Base-by-base conservation (phyloP, 768 basidiomycete genomes). In the Rhizopogon vulgaris region DNA sequence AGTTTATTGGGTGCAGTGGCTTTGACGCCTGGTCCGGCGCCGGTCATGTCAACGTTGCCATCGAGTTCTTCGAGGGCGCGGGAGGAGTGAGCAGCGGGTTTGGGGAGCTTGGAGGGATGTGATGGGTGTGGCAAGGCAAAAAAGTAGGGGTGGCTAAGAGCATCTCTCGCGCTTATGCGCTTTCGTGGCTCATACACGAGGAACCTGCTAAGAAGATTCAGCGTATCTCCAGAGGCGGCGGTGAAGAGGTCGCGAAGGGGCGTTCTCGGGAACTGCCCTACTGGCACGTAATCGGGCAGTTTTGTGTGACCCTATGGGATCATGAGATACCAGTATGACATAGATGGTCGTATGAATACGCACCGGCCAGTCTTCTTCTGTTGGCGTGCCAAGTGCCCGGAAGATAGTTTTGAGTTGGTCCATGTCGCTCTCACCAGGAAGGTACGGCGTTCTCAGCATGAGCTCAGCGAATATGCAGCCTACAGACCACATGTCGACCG, bases 401-500 rank as follows among this genome's bases (percentile, higher is more conserved):
- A 96, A 98, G 48, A 84, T 94, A 34, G 87, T 91, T 66, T 94
- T 94, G 30, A 99, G 71, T 64, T 99, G 96, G 68, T 96, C 95
- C 81, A 99, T 87, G 67, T 98, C 96, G 48, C 83, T 88, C 58
- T 96, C 94, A 15, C 94, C 96, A 1, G 96, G 86, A 25, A 98
- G 78, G 63, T 96, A 99, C 2, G 96, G 96, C 24, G 89, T 93
- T 14, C 96, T 83, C 32, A 98, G 74, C 88, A 98, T 95, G 47
- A 98, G 79, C 66, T 99, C 96, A 3, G 95, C 92, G 62, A 98
- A 95, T 57, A 99, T 99, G 58, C 94, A 96, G 1, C 95, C 95
- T 3, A 96, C 87, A 9, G 94, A 96, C 95, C 95, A 99, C 30
- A 93, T 82, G 67, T 99, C 95, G 52, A 96, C 93, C 0, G 87